Evolutionary conservation across 225 moss, liverwort and hornwort genomes (phyloP), one percentile per base, ranked within the genome.

Genomic region (Ulota crispa): DNA sequence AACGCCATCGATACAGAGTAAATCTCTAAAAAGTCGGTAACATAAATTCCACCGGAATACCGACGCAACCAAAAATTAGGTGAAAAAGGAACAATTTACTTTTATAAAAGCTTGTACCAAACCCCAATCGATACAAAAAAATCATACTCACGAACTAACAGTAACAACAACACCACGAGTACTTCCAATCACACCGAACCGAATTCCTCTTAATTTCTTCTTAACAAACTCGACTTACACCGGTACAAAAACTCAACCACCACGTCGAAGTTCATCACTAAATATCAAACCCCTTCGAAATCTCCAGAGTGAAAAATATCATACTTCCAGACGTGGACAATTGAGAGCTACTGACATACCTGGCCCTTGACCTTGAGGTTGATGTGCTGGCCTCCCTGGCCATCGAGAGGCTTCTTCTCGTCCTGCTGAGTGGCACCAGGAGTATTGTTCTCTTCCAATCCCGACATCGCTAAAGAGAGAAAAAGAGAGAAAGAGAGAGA

Each of bases 321-420:
- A 57, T n/a, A 5, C 21, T 28, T 76, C 45, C 7, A 1, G 30
- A 24, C 20, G 26, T 16, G 1, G 34, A 12, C 34, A 10, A 3
- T 31, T 24, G 45, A 10, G 30, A 59, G 67, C 66, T 8, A 28
- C 47, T 4, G 2, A 23, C 74, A 12, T 45, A 94, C 94, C 94
- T 94, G 94, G 73, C 94, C 93, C 89, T 95, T 95, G 75, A 95
- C 94, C 85, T 95, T 95, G 77, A 95, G 88, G 70, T 95, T 95
- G 70, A 95, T 95, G 69, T 95, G 94, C 77, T 89, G 85, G 1
- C 85, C 88, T 7, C 88, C 89, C 26, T 89, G 89, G 42, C 90
- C 91, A 65, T 95, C 94, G 31, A 93, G 90, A 1, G 93, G 93
- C 79, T 94, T 94, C 90, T 95, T 93, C 88, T 93, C 94, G 59